Conservation (phyloP, 768 basidiomycete species). For the Rhizopogon vinicolor region DNA sequence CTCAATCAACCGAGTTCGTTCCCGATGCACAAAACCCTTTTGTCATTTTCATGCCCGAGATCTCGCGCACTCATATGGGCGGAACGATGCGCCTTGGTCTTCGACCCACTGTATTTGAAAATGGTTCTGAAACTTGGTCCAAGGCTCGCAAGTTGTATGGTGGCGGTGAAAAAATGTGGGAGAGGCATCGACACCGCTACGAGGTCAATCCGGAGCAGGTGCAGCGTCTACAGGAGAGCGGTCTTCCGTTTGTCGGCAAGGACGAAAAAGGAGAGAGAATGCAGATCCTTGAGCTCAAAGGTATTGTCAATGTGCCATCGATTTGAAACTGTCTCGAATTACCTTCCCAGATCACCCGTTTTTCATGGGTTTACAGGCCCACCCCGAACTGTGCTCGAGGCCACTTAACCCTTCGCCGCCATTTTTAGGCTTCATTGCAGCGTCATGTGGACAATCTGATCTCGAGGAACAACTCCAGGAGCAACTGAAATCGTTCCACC, state of each 20-base stretch:
- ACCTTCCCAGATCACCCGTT: constrained; percentile 75
- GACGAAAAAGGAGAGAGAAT: constrained; percentile 96
- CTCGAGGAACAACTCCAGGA: constrained; percentile 67
- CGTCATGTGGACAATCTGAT: constrained; percentile 50
- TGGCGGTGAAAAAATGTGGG: constrained; percentile 80
- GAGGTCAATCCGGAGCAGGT: constrained; percentile 94
- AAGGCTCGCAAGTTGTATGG: constrained; percentile 79
- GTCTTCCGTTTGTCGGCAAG: constrained; percentile 79
- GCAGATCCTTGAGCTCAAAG: constrained; percentile 88
- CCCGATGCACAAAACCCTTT: constrained; percentile 60
- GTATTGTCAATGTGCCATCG: constrained; percentile 35
- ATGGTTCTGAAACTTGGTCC: constrained; percentile 64
- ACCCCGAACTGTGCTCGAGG: constrained; percentile 98
- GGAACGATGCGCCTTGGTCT: constrained; percentile 99
- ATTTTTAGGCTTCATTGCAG: constrained; percentile 93
- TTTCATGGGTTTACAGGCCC: constrained; percentile 92
- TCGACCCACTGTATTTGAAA: constrained; percentile 89
- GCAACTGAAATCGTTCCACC: constrained; percentile 60
- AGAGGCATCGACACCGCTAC: constrained; percentile 93
- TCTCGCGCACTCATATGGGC: constrained; percentile 96
- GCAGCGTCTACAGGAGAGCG: constrained; percentile 60
- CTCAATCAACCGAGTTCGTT: constrained; percentile 82
- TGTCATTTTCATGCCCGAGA: constrained; percentile 98
- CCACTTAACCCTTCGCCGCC: constrained; percentile 97
- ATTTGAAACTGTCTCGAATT: background rate